Evolutionary conservation across 257 asterid species (phyloP).

Genomic region (Buddleja alternifolia): DNA sequence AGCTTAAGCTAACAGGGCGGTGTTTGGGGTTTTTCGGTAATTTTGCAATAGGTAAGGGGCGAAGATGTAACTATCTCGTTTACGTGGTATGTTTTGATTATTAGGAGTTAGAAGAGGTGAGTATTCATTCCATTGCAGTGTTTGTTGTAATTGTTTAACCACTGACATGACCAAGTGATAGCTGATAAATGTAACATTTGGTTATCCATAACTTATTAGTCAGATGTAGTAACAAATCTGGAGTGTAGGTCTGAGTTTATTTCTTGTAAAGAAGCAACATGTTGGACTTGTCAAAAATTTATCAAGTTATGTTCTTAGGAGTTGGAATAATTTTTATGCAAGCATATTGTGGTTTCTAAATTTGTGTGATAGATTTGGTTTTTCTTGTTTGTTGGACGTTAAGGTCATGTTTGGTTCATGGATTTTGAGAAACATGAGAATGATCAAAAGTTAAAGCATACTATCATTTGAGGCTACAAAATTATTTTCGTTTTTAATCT

Average conservation of each 20-base stretch:
- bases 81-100: no score
- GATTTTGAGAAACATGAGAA: no score
- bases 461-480: no score
- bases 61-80: no score
- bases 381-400: no score
- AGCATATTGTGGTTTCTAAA: not conserved
- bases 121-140: no score
- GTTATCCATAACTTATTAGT: conserved; percentile 24
- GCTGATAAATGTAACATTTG: conserved; percentile 30
- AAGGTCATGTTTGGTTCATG: no score
- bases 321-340: not conserved
- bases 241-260: conserved; percentile 14
- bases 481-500: no score
- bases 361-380: not conserved
- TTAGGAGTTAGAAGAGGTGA: no score
- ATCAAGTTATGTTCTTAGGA: conserved; percentile 1
- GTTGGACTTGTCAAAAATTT: not conserved
- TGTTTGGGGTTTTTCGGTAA: no score
- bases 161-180: conserved; percentile 23
- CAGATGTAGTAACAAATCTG: not conserved
- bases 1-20: not conserved
- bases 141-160: not conserved
- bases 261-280: conserved; percentile 17
- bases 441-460: no score
- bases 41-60: no score